Evolutionary conservation across 2,329 filamentous ascomycete species (phyloP).

Genomic region (Fusarium zealandicum): DNA sequence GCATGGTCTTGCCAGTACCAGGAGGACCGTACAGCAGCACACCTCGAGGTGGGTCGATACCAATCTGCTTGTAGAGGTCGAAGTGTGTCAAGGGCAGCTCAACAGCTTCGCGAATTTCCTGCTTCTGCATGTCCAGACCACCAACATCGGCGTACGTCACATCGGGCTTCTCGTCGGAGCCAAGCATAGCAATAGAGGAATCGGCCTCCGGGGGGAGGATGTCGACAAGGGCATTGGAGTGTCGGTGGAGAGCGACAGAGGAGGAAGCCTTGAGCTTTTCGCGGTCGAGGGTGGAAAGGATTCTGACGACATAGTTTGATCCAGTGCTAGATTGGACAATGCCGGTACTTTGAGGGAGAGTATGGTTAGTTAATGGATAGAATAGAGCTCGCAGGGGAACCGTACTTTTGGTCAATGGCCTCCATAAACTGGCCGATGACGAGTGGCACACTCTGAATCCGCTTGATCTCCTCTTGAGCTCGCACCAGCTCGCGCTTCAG

Average conservation of each 20-base stretch:
- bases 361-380: slow-evolving; percentile 9
- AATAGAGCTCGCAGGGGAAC: slow-evolving; percentile 6
- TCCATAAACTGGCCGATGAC: slow-evolving; percentile 99
- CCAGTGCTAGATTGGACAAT: slow-evolving; percentile 98
- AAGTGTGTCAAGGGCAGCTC: slow-evolving; percentile 97
- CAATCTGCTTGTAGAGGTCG: slow-evolving; percentile 98
- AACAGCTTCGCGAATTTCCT: slow-evolving; percentile 97
- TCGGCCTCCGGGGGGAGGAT: slow-evolving; percentile 99
- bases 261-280: slow-evolving; percentile 98
- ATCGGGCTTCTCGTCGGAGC: slow-evolving; percentile 95
- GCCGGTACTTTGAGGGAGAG: slow-evolving; percentile 72
- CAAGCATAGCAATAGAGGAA: slow-evolving; percentile 98
- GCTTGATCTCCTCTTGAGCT: slow-evolving; percentile 99
- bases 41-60: slow-evolving; percentile 96
- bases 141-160: slow-evolving; percentile 98
- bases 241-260: slow-evolving; percentile 94
- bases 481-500: slow-evolving; percentile 96
- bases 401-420: slow-evolving; percentile 98
- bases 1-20: slow-evolving; percentile 95
- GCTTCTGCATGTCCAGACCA: slow-evolving; percentile 99
- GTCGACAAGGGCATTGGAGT: slow-evolving; percentile 98
- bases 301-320: slow-evolving; percentile 98
- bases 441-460: slow-evolving; percentile 96
- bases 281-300: slow-evolving; percentile 96
- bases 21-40: slow-evolving; percentile 96